These are phyloP conservation scores for Penicillium daleae DNA, from an alignment of 495 filamentous ascomycete species.

Conservation along the genomic window DNA sequence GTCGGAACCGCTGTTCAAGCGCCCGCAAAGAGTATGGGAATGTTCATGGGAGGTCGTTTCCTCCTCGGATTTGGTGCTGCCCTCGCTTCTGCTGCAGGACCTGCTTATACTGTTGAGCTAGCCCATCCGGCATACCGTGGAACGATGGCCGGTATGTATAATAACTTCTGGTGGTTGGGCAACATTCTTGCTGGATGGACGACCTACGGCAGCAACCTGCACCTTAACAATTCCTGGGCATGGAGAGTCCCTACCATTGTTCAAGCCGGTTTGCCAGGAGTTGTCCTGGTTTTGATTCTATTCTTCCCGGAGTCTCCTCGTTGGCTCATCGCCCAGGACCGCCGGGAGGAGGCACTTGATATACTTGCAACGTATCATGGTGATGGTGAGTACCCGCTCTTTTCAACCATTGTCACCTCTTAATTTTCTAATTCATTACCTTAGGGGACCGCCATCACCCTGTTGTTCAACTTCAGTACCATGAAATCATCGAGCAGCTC, in stretches of 20 bases:
- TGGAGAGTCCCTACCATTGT: conserved; percentile 49
- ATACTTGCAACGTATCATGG: conserved; percentile 58
- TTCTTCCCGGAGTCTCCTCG: conserved; percentile 50
- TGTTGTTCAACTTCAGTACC: conserved; percentile 4
- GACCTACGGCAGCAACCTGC: conserved; percentile 2
- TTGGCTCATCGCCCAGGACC: conserved; percentile 51
- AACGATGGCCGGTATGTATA: conserved; percentile 51
- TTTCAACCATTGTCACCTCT: not conserved
- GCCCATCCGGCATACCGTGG: conserved; percentile 73
- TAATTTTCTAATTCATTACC: not conserved
- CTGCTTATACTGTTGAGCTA: conserved; percentile 74
- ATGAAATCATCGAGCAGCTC: conserved; percentile 2
- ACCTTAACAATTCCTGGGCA: conserved; percentile 33
- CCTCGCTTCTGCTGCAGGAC: conserved; percentile 68
- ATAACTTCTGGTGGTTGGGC: conserved; percentile 12
- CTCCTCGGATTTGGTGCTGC: conserved; percentile 74
- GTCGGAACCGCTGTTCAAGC: conserved; percentile 63
- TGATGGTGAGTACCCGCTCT: not conserved
- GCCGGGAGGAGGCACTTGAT: conserved; percentile 53
- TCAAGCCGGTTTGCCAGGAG: conserved; percentile 36
- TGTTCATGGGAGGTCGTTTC: conserved; percentile 78
- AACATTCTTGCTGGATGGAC: conserved; percentile 9
- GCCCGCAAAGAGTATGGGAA: conserved; percentile 45
- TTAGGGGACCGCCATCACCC: conserved; percentile 4
- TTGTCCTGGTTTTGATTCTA: conserved; percentile 44